Evolutionary conservation across 331 rosid genomes (phyloP).

Genomic region (Arachis monticola): DNA sequence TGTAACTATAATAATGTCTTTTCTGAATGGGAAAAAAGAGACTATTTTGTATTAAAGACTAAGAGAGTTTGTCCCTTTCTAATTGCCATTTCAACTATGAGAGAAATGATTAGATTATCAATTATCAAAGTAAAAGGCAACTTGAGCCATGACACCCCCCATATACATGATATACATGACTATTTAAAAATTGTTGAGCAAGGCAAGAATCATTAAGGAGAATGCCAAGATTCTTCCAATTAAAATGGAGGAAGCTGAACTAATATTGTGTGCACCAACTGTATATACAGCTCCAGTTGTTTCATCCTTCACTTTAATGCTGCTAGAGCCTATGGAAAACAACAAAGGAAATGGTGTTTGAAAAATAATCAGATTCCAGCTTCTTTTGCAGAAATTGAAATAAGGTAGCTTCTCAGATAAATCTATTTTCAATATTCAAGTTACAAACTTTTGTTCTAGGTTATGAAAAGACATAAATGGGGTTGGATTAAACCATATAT

Average conservation of each 20-base stretch:
- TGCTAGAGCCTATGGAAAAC: conserved; percentile 64
- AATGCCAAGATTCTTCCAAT: conserved; percentile 53
- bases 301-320: conserved; percentile 75
- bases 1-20: neutral
- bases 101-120: conserved; percentile 29
- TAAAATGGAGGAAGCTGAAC: conserved; percentile 55
- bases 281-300: conserved; percentile 55
- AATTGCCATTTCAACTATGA: conserved; percentile 17
- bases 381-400: no score
- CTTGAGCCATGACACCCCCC: conserved; percentile 42
- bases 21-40: no score
- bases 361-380: no score
- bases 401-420: no score
- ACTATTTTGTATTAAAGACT: neutral
- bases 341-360: neutral
- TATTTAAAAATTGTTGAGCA: conserved; percentile 42
- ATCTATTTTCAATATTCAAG: no score
- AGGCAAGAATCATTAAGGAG: conserved; percentile 50
- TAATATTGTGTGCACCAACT: conserved; percentile 61
- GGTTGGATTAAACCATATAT: neutral
- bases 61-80: conserved; percentile 18
- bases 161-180: conserved; percentile 27
- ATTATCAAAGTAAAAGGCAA: conserved; percentile 36
- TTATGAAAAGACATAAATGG: neutral
- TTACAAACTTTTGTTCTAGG: no score